phyloP scores from a whole-genome alignment of 2,329 filamentous ascomycete species.

The Microcera coccophila region DNA sequence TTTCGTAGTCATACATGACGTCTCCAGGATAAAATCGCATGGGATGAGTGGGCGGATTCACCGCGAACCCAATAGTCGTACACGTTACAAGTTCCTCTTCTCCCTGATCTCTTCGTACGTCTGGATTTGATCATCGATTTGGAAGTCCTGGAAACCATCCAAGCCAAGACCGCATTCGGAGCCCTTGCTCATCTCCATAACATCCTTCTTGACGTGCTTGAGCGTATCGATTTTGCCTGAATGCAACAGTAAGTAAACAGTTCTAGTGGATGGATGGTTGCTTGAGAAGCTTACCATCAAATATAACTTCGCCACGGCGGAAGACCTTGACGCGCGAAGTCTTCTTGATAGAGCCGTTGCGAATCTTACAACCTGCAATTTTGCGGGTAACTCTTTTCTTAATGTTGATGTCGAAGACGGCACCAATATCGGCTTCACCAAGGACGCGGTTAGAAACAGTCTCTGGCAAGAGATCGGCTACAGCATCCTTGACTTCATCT shows the following conservation, averaged over 20 bases:
- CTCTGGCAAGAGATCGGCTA: constrained; percentile 68
- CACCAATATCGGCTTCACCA: constrained; percentile 82
- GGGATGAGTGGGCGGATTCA: too few species aligned
- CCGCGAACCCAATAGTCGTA: constrained; percentile 16
- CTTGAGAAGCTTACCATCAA: constrained; percentile 65
- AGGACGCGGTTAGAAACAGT: constrained; percentile 65
- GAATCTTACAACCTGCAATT: constrained; percentile 83
- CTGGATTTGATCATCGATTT: constrained; percentile 81
- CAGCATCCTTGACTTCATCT: constrained; percentile 64
- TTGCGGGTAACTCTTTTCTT: constrained; percentile 66
- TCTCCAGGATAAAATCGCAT: too few species aligned
- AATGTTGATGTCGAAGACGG: constrained; percentile 79
- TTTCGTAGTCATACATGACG: background rate
- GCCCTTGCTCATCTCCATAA: constrained; percentile 83
- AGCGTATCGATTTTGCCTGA: constrained; percentile 74
- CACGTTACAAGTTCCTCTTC: constrained; percentile 55
- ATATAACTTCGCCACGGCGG: constrained; percentile 66
- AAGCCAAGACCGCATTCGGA: constrained; percentile 92
- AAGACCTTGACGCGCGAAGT: constrained; percentile 66
- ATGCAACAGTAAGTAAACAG: constrained; percentile 12
- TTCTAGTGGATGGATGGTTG: background rate
- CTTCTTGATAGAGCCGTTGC: constrained; percentile 70
- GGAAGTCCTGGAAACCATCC: constrained; percentile 71
- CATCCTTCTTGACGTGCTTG: constrained; percentile 90
- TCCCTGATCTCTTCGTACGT: constrained; percentile 76